Percentiles rank a stretch among this genome's conserved stretches.
Evolutionary conservation across 352 stramenopile species (phyloP).

Genomic region (Pythium utonaiense): DNA sequence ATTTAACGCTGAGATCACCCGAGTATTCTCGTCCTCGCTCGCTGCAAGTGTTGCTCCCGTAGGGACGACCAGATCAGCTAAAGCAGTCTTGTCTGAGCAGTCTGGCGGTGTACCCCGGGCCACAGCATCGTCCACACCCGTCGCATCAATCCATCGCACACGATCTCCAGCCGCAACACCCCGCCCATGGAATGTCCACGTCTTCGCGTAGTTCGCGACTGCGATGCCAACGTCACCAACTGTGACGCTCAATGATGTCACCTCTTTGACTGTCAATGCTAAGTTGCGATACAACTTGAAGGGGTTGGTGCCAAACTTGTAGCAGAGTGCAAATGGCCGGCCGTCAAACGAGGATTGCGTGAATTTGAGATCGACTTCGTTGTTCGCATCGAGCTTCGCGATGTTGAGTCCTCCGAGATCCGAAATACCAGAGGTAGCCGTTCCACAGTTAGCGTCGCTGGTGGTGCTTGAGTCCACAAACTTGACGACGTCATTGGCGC

Average conservation of each 20-base stretch:
- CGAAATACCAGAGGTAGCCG: conserved; percentile 32
- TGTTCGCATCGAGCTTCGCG: conserved; percentile 20
- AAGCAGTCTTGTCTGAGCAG: conserved; percentile 33
- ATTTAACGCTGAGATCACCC: conserved; percentile 19
- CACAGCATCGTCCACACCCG: conserved; percentile 30
- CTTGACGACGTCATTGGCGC: conserved; percentile 46
- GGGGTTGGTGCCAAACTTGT: conserved; percentile 67
- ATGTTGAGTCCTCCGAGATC: conserved; percentile 47
- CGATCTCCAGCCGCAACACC: conserved; percentile 40
- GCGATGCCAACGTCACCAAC: conserved; percentile 37
- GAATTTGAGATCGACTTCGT: conserved; percentile 35
- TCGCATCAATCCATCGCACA: conserved; percentile 50
- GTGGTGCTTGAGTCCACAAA: conserved; percentile 58
- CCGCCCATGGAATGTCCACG: conserved; percentile 42
- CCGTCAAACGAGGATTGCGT: conserved; percentile 36
- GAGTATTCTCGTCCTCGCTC: conserved; percentile 46
- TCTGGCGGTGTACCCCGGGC: conserved; percentile 25
- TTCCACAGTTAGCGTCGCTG: conserved; percentile 52
- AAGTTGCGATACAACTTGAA: conserved; percentile 57
- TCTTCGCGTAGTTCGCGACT: conserved; percentile 50
- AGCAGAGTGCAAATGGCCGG: conserved; percentile 51
- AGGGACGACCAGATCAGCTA: conserved; percentile 31
- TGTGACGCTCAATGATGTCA: conserved; percentile 28
- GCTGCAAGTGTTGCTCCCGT: conserved; percentile 11
- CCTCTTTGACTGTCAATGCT: conserved; percentile 51